phyloP scores from a whole-genome alignment of 2,329 filamentous ascomycete genomes.

The Lecanoromycetidae sp. region DNA sequence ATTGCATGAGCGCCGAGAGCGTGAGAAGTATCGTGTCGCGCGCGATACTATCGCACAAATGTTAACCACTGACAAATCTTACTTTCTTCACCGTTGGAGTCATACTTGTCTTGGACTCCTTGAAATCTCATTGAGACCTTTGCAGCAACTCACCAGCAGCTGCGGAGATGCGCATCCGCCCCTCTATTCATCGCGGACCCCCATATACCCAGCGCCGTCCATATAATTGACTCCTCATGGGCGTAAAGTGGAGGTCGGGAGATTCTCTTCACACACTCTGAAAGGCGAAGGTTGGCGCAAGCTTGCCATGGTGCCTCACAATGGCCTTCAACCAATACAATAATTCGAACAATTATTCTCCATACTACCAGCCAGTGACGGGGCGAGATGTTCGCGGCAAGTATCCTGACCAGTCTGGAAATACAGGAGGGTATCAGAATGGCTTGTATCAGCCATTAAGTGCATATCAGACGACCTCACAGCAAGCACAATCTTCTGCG shows the following conservation, averaged over 20 bases:
- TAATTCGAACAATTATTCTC: constrained; percentile 7
- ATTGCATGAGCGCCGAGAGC: not conserved
- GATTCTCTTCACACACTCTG: too few relatives aligned
- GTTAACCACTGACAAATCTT: not conserved
- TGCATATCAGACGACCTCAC: constrained; percentile 6
- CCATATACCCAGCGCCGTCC: too few relatives aligned
- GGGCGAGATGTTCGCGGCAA: constrained; percentile 1
- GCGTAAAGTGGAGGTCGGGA: too few relatives aligned
- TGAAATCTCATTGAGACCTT: too few relatives aligned
- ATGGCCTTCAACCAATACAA: constrained; percentile 14
- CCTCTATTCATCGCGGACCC: too few relatives aligned
- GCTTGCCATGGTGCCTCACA: not conserved
- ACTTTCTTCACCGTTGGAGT: not conserved
- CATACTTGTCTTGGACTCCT: too few relatives aligned
- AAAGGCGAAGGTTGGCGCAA: too few relatives aligned
- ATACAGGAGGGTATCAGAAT: not conserved
- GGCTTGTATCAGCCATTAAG: constrained; percentile 5
- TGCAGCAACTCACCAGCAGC: too few relatives aligned
- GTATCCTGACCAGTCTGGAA: constrained; percentile 1
- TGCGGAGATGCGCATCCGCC: too few relatives aligned
- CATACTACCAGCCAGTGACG: constrained; percentile 7
- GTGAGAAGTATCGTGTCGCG: not conserved
- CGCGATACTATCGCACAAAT: not conserved
- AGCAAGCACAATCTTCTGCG: not conserved
- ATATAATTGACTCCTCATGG: too few relatives aligned